Evolutionary conservation across 2,329 filamentous ascomycete genomes (phyloP).

Genomic region (Magnaporthiopsis incrustans): DNA sequence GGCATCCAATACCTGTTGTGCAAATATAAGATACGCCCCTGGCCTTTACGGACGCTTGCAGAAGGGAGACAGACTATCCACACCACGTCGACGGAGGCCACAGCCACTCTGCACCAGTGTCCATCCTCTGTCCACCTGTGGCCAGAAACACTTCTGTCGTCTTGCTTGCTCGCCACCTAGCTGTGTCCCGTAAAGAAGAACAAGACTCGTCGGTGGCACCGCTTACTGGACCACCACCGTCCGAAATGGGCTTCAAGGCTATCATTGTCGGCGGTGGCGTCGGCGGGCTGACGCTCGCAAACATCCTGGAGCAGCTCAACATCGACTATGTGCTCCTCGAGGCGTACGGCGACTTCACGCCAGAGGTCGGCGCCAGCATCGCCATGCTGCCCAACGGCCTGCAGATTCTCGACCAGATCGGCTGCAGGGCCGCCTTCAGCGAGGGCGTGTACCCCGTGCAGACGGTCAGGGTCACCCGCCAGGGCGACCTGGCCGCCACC

Average conservation of each 20-base stretch:
- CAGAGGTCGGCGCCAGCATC: conserved; percentile 39
- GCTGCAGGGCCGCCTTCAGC: conserved; percentile 19
- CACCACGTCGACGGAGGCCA: too few species aligned
- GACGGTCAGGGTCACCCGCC: background rate
- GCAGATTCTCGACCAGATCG: conserved; percentile 43
- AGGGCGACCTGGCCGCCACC: background rate
- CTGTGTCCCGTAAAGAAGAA: too few species aligned
- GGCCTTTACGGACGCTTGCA: too few species aligned
- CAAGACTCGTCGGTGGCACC: too few species aligned
- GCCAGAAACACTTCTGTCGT: too few species aligned
- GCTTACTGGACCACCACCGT: too few species aligned
- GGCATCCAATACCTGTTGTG: too few species aligned
- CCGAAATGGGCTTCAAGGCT: conserved; percentile 22
- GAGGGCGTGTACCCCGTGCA: conserved; percentile 5
- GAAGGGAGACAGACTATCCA: too few species aligned
- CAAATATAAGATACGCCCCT: too few species aligned
- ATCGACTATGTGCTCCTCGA: conserved; percentile 45
- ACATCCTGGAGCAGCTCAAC: conserved; percentile 32
- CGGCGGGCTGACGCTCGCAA: conserved; percentile 37
- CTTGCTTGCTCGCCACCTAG: too few species aligned
- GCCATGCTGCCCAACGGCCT: conserved; percentile 32
- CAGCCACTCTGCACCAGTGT: too few species aligned
- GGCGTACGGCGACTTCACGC: conserved; percentile 29
- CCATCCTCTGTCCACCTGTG: too few species aligned
- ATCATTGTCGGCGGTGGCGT: conserved; percentile 41